These are phyloP conservation scores for Calonectria naviculata DNA, from an alignment of 2,329 filamentous ascomycete genomes.

Conservation along the genomic window DNA sequence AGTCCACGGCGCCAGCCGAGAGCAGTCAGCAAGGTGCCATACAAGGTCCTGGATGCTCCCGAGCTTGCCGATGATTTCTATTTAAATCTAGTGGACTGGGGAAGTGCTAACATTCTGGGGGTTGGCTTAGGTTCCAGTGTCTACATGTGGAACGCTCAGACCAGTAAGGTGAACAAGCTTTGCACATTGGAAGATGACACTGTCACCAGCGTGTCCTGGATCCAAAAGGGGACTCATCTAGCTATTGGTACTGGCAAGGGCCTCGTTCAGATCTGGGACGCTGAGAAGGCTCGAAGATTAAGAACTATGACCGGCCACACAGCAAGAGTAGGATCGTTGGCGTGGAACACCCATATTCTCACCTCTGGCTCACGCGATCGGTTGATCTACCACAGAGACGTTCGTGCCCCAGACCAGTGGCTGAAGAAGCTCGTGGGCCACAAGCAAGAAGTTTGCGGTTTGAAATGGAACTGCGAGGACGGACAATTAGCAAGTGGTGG, in stretches of 20 bases:
- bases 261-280: constrained; percentile 97
- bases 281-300: constrained; percentile 83
- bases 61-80: constrained; percentile 98
- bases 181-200: constrained; percentile 94
- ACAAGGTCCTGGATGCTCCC: constrained; percentile 96
- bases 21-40: constrained; percentile 94
- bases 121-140: constrained; percentile 94
- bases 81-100: constrained; percentile 97
- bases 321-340: constrained; percentile 89
- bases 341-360: constrained; percentile 98
- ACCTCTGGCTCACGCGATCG: constrained; percentile 95
- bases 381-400: constrained; percentile 94
- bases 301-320: constrained; percentile 98
- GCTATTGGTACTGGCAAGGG: constrained; percentile 96
- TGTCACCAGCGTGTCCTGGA: constrained; percentile 98
- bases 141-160: constrained; percentile 98
- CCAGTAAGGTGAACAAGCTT: constrained; percentile 90
- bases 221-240: constrained; percentile 95
- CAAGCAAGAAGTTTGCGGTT: constrained; percentile 96
- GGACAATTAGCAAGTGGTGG: constrained; percentile 94
- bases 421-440: constrained; percentile 89
- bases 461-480: constrained; percentile 98
- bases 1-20: constrained; percentile 90
- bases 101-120: constrained; percentile 91
- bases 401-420: constrained; percentile 92